Base-by-base conservation (phyloP, 2,329 filamentous ascomycete genomes). In the Penicillium brasilianum region DNA sequence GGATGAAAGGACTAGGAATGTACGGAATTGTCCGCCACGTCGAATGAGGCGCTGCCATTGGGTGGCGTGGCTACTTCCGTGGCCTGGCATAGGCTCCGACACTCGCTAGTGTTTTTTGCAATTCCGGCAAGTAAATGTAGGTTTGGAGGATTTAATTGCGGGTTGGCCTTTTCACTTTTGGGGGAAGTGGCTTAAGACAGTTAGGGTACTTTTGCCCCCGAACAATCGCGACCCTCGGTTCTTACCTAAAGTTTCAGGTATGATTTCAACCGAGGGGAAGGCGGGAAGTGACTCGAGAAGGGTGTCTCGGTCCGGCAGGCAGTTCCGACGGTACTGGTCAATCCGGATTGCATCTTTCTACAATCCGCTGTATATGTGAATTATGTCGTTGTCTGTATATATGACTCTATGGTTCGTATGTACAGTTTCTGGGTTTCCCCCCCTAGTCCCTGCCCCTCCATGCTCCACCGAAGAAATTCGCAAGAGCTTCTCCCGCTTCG, bases 401-500 rank as follows among this genome's bases (percentile, higher is more conserved):
- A 8, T 41, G n/a, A 41, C 18, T 22, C 18, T 18, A 10, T 43
- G 34, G 28, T 34, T 20, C 20, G 48, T 20, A 34, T 34, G 48
- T 20, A 34, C 30, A 22, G 16, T 30, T 28, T 7, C 16, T n/a
- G 44, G 14, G 25, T 28, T 28, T 30, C 60, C 65, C 22, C 7
- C 50, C 16, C 2, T 16, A 53, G 34, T 32, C 32, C 63, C 61
- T 58, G 60, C 65, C 68, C 68, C 68, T 70, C 67, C 51, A 55
- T 70, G 66, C 72, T 71, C 73, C 73, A 75, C 73, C 67, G 49
- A 60, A 67, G 70, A 63, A 64, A 62, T 71, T 74, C 72, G 67
- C 70, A 70, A 67, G 71, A 74, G 71, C 73, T 75, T 75, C 72
- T 75, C 71, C 73, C 73, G 72, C 71, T 74, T 74, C 72, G 67